Evolutionary conservation across 169 alveolate genomes (phyloP).

Genomic region (Sarcocystis neurona): DNA sequence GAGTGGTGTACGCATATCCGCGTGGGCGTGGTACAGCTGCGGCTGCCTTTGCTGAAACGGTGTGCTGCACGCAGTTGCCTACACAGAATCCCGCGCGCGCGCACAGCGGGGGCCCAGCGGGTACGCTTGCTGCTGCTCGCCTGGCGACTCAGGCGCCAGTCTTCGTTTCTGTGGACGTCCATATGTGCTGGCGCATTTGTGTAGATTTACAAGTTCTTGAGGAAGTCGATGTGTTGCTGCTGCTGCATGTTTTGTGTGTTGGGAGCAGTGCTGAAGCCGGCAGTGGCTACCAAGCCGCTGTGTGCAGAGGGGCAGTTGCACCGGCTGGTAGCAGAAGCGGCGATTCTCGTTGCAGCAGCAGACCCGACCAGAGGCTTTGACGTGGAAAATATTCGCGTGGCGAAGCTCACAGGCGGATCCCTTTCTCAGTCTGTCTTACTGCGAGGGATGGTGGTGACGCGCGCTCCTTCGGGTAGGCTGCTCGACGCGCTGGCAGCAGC

Average conservation of each 20-base stretch:
- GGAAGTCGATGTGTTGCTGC: too few relatives aligned
- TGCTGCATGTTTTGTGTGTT: neutral
- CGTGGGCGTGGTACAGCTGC: too few relatives aligned
- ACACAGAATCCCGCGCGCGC: too few relatives aligned
- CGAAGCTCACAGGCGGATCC: constrained; percentile 95
- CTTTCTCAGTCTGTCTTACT: constrained; percentile 87
- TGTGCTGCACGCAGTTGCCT: too few relatives aligned
- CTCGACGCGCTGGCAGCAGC: too few relatives aligned
- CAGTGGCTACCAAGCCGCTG: constrained; percentile 69
- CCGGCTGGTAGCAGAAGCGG: constrained; percentile 63
- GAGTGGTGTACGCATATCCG: too few relatives aligned
- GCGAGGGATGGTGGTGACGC: constrained; percentile 90
- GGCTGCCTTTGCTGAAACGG: too few relatives aligned
- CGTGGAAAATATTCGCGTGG: constrained; percentile 97
- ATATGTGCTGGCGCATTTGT: too few relatives aligned
- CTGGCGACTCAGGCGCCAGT: neutral
- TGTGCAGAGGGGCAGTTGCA: constrained; percentile 71
- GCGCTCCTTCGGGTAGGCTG: constrained; percentile 72
- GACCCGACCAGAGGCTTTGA: constrained; percentile 84
- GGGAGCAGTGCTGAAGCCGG: constrained; percentile 65
- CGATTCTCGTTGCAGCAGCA: constrained; percentile 67
- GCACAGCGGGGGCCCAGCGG: too few relatives aligned
- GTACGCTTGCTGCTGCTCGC: neutral
- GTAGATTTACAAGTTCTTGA: too few relatives aligned
- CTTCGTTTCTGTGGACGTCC: neutral